Base-by-base conservation (phyloP, 768 basidiomycete genomes). In the Rhodotorula taiwanensis region DNA sequence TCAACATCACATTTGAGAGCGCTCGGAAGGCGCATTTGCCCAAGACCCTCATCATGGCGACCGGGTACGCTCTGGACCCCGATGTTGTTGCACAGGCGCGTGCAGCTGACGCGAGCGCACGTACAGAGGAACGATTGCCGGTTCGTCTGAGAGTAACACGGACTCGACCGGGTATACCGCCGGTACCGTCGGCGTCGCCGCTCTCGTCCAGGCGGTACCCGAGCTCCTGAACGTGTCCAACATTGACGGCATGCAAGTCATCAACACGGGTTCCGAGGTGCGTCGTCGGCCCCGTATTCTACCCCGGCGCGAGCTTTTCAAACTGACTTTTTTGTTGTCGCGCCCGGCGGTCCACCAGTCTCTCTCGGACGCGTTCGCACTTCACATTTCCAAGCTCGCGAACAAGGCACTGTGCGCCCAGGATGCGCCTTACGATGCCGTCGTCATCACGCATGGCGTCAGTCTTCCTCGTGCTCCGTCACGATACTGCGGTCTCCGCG, bases 371-470 rank as follows among this genome's bases (percentile, higher is more conserved):
- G 61, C 27, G 3, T 59, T 54, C 31, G 58, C 44, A 5, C 53
- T 65, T 51, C 43, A 39, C 14, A 34, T 64, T 20, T 39, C 52
- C 23, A 60, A 69, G 54, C 20, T 65, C 18, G 71, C 72, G 31
- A 74, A 71, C 44, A 48, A 67, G 45, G 62, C 70, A 30, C 62
- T 74, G 5, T 74, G 75, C 55, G 52, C 58, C 4, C 64, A 64
- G 4, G 60, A 66, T n/a, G 67, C 72, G 3, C 58, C 55, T 18
- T 62, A 71, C n/a, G 74, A 70, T 42, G 72, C 70, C 1, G 69
- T 71, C 43, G 59, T 62, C 23, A 27, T 61, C 42, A 50, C 58
- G 6, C 54, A 60, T 36, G 42, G 41, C 51, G 36, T 39, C 10
- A 39, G 36, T 39, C 36, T 47, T 34, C 10, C 43, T 45, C n/a